Evolutionary conservation across 1,284 basidiomycete genomes (phyloP).

Genomic region (Hymenochaete sp.): DNA sequence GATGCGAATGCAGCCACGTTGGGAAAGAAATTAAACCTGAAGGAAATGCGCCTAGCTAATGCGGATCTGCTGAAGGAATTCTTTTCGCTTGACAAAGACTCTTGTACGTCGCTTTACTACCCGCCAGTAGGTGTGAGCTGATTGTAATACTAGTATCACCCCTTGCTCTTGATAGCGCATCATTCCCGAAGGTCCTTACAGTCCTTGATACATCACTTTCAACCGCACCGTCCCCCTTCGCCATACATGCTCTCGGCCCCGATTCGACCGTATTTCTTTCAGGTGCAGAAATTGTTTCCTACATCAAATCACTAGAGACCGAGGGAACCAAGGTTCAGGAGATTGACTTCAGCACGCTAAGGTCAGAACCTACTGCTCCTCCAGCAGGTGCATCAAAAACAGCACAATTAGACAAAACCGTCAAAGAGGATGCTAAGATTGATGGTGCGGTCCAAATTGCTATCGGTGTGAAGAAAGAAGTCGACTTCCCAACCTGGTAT

Average conservation of each 20-base stretch:
- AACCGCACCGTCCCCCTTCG: constrained; percentile 51
- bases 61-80: constrained; percentile 85
- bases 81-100: constrained; percentile 80
- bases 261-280: constrained; percentile 67
- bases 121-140: neutral
- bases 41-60: constrained; percentile 83
- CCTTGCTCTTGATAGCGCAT: constrained; percentile 60
- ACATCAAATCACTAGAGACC: constrained; percentile 65
- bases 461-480: constrained; percentile 90
- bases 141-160: constrained; percentile 54
- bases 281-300: constrained; percentile 64
- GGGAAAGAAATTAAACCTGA: constrained; percentile 78
- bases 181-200: constrained; percentile 69
- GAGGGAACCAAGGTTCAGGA: constrained; percentile 53
- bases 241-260: constrained; percentile 69
- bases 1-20: constrained; percentile 71
- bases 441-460: constrained; percentile 88
- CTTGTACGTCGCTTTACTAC: constrained; percentile 44
- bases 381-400: constrained; percentile 33
- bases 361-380: constrained; percentile 35
- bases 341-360: constrained; percentile 65
- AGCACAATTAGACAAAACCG: constrained; percentile 23
- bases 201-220: constrained; percentile 75
- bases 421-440: constrained; percentile 67
- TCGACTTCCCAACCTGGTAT: constrained; percentile 91